A percentile compares a stretch with the other conserved stretches of the same genome.
phyloP scores from a whole-genome alignment of 2,329 filamentous ascomycete species.

The Aureobasidium sp. region DNA sequence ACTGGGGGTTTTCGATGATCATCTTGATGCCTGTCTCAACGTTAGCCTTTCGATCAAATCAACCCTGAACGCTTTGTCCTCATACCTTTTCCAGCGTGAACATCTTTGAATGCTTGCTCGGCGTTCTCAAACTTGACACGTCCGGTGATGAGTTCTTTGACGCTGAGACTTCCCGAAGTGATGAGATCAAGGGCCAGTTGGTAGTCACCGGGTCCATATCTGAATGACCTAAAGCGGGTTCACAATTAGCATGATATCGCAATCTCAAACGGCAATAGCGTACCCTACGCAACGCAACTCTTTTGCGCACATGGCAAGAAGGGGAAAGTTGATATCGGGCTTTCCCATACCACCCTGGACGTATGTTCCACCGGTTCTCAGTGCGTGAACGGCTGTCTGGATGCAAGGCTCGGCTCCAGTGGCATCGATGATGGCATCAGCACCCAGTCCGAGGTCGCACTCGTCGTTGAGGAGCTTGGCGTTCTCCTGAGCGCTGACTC shows the following conservation, averaged over 20 bases:
- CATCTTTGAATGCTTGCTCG: conserved; percentile 76
- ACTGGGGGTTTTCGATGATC: conserved; percentile 40
- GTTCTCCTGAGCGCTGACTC: conserved; percentile 25
- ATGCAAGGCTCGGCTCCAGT: conserved; percentile 73
- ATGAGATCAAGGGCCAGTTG: conserved; percentile 72
- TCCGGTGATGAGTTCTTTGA: conserved; percentile 69
- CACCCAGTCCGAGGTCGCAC: conserved; percentile 41
- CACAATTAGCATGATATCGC: too few species aligned
- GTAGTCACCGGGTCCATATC: conserved; percentile 57
- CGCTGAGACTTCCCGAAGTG: conserved; percentile 58
- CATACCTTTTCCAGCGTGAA: conserved; percentile 68
- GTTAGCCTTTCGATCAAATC: too few species aligned
- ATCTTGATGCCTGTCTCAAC: conserved; percentile 39
- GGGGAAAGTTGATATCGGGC: conserved; percentile 77
- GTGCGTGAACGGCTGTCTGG: conserved; percentile 62
- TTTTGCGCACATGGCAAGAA: conserved; percentile 79
- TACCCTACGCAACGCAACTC: too few species aligned
- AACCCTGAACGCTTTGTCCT: too few species aligned
- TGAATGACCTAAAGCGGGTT: conserved; percentile 48
- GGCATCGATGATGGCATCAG: conserved; percentile 74
- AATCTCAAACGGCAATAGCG: too few species aligned
- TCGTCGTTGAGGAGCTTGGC: conserved; percentile 20
- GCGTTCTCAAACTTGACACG: conserved; percentile 72
- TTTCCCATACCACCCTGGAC: conserved; percentile 84
- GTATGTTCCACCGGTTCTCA: conserved; percentile 66